These are phyloP conservation scores for Xylariaceae sp. DNA, from an alignment of 2,329 filamentous ascomycete genomes.

Conservation along the genomic window DNA sequence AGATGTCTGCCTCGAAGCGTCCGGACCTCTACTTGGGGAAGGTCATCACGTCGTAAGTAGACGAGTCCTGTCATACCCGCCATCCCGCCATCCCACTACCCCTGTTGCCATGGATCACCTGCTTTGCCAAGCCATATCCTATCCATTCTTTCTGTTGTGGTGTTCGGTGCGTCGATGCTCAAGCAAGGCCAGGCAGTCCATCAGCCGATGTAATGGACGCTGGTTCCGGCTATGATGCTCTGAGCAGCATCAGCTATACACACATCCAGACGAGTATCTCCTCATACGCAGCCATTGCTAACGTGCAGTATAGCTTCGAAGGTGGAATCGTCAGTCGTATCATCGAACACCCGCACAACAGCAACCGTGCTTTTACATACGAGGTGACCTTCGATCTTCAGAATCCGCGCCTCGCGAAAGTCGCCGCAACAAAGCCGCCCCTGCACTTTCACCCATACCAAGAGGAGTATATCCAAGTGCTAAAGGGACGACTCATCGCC, in stretches of 20 bases:
- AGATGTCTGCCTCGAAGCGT: slow-evolving; percentile 12
- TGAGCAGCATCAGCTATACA: background rate
- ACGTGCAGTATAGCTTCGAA: slow-evolving; percentile 21
- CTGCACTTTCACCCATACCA: slow-evolving; percentile 33
- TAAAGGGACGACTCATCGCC: slow-evolving; percentile 28
- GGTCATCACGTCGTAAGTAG: slow-evolving; percentile 21
- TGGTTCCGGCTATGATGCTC: background rate
- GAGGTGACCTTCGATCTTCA: slow-evolving; percentile 28
- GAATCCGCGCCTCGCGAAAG: slow-evolving; percentile 22
- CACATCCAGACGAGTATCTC: background rate
- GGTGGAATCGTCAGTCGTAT: slow-evolving; percentile 26
- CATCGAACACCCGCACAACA: slow-evolving; percentile 24
- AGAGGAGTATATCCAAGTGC: slow-evolving; percentile 31
- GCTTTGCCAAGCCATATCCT: background rate
- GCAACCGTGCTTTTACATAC: slow-evolving; percentile 25
- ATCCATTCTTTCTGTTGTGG: background rate
- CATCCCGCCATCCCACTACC: background rate
- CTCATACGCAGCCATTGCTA: slow-evolving; percentile 1
- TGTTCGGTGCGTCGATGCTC: background rate
- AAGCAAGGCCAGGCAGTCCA: background rate
- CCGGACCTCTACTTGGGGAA: slow-evolving; percentile 17
- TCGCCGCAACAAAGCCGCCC: slow-evolving; percentile 29
- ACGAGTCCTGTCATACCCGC: background rate
- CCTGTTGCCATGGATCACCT: background rate
- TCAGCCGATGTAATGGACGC: background rate